Percentiles rank a stretch among this genome's conserved stretches.
These are phyloP conservation scores for Talaromyces rugulosus DNA, from an alignment of 2,329 filamentous ascomycete species.

Conservation along the genomic window DNA sequence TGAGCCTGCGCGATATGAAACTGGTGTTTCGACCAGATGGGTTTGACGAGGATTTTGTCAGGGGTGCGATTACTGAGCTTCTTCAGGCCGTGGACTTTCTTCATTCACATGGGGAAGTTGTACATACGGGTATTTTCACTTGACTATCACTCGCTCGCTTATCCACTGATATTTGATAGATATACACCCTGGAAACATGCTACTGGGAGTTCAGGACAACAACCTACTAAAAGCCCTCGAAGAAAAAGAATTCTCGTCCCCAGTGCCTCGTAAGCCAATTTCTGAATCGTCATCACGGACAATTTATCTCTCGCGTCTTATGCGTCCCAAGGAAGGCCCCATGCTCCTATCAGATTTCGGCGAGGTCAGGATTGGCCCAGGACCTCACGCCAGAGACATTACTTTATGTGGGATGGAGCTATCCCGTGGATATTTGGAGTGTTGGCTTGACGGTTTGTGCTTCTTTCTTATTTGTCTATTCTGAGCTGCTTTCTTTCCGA, in stretches of 20 bases:
- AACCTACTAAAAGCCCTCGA: slow-evolving; percentile 38
- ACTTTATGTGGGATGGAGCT: slow-evolving; percentile 34
- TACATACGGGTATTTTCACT: slow-evolving; percentile 41
- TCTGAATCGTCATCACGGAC: slow-evolving; percentile 7
- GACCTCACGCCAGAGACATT: slow-evolving; percentile 39
- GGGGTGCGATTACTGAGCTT: slow-evolving; percentile 33
- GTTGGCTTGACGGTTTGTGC: slow-evolving; percentile 30
- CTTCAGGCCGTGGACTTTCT: slow-evolving; percentile 45
- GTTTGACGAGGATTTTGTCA: slow-evolving; percentile 26
- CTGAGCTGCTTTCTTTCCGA: neutral
- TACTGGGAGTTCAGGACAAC: slow-evolving; percentile 39
- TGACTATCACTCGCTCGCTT: neutral
- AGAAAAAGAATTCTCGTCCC: slow-evolving; percentile 36
- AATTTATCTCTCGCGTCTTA: slow-evolving; percentile 31
- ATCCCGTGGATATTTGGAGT: slow-evolving; percentile 40
- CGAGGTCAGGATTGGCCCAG: slow-evolving; percentile 28
- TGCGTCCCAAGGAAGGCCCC: slow-evolving; percentile 20
- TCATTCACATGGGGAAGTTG: slow-evolving; percentile 42
- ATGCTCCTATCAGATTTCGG: slow-evolving; percentile 33
- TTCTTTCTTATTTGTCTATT: neutral
- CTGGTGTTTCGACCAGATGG: slow-evolving; percentile 29
- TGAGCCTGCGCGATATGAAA: slow-evolving; percentile 39
- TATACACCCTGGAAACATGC: slow-evolving; percentile 47
- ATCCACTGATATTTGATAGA: slow-evolving; percentile 21
- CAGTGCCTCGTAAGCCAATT: slow-evolving; percentile 38